Base-by-base conservation (phyloP, 331 rosid genomes). In the Arachis monticola region DNA sequence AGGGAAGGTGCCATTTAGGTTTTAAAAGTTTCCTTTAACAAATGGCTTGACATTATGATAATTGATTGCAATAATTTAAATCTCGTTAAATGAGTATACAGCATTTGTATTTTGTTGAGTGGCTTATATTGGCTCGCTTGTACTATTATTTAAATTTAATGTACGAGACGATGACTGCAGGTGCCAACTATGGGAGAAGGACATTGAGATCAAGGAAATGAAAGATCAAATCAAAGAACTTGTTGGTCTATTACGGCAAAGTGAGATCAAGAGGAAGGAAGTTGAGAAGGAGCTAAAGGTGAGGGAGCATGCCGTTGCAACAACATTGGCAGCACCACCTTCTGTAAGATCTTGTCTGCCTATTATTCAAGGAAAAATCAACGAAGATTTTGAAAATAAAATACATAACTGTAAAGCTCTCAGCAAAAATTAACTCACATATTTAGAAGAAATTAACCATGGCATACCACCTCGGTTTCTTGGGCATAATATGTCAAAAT, bases 131-230 rank as follows among this genome's bases (percentile, higher is more conserved):
- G 35, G 58, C 44, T 50, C 50, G 52, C 65, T 46, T n/a, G 44
- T 66, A 59, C 65, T 74, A 5, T 58, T 60, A 44, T 40, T 69
- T 14, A 76, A 69, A 70, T 68, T 69, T 57, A 45, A 79, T 63
- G 64, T 27, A 59, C 81, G 64, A 64, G 73, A 31, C 59, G 27
- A 73, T 78, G 52, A 70, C 56, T 69, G 61, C 88, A 93, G 98
- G 90, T 93, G 97, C 80, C 97, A 91, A 68, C 45, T 88, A 66
- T 93, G 98, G 98, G 98, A 93, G 84, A 91, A 91, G 79, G 94
- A 89, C 64, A 79, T 86, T 41, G 98, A 93, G 81, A 84, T 82
- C 41, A 87, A 81, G 88, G 98, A 93, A 88, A 93, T 93, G 91
- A 86, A 91, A 76, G 98, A 93, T 83, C 98, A 93, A 84, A 91